Percentiles rank a stretch among this genome's conserved stretches.
These are phyloP conservation scores for Arabidopsis arenosa DNA, from an alignment of 345 rosid species.

Conservation along the genomic window DNA sequence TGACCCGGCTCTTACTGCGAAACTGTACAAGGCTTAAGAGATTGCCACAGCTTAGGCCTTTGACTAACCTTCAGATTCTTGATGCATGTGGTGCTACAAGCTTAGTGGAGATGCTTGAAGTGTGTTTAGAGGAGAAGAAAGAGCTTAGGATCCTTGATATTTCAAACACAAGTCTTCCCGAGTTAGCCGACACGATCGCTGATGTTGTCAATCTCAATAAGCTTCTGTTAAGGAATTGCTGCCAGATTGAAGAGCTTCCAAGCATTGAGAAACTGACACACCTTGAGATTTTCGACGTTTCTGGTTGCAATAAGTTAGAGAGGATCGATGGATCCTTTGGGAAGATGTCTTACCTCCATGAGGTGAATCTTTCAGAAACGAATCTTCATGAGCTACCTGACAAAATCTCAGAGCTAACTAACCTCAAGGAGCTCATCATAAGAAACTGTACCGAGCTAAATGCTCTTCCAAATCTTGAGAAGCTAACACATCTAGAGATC, in stretches of 20 bases:
- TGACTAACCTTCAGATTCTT: conserved; percentile 43
- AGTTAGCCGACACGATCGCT: conserved; percentile 39
- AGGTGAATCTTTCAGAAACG: conserved; percentile 40
- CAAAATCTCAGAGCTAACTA: conserved; percentile 25
- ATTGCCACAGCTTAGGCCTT: conserved; percentile 39
- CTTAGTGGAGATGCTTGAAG: conserved; percentile 46
- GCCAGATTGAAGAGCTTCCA: conserved; percentile 41
- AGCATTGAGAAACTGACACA: conserved; percentile 31
- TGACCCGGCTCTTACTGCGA: conserved; percentile 39
- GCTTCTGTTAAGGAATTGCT: conserved; percentile 53
- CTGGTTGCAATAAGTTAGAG: conserved; percentile 33
- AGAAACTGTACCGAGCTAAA: conserved; percentile 24
- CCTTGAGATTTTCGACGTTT: conserved; percentile 60
- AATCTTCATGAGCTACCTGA: conserved; percentile 19
- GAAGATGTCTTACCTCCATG: conserved; percentile 27
- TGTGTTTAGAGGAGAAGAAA: conserved; percentile 40
- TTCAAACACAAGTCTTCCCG: conserved; percentile 46
- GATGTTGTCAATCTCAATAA: conserved; percentile 37
- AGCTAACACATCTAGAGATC: conserved; percentile 32
- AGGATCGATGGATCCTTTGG: conserved; percentile 39
- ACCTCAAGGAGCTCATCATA: conserved; percentile 26
- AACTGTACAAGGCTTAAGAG: conserved; percentile 40
- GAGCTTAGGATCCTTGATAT: conserved; percentile 54
- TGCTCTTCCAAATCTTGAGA: conserved; percentile 28
- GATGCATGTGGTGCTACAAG: conserved; percentile 47